phyloP scores from a whole-genome alignment of 2,329 filamentous ascomycete species.

The Chrysoporthe puriensis region DNA sequence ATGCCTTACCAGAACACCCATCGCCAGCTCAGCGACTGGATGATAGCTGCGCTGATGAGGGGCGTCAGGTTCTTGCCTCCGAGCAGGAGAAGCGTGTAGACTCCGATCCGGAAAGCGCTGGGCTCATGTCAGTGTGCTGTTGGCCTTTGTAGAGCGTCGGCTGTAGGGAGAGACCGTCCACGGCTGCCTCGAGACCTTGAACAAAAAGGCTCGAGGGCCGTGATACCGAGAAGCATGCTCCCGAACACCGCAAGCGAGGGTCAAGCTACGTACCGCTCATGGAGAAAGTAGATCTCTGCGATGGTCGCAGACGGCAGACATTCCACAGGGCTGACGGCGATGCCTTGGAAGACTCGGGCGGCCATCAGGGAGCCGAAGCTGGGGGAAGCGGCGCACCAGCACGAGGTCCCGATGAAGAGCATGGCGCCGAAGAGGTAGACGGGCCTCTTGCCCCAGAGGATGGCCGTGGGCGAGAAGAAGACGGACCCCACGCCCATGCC shows the following conservation, averaged over 20 bases:
- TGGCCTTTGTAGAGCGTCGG: too few relatives aligned
- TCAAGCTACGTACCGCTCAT: slow-evolving; percentile 62
- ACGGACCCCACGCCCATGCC: slow-evolving; percentile 86
- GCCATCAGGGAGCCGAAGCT: slow-evolving; percentile 78
- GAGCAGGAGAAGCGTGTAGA: slow-evolving; percentile 87
- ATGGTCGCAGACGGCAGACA: slow-evolving; percentile 92
- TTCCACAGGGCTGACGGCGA: slow-evolving; percentile 88
- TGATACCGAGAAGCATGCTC: too few relatives aligned
- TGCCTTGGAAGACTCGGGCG: slow-evolving; percentile 83
- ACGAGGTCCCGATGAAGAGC: slow-evolving; percentile 73
- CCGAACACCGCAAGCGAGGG: too few relatives aligned
- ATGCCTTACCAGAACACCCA: slow-evolving; percentile 80
- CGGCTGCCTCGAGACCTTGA: too few relatives aligned
- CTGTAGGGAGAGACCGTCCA: background rate
- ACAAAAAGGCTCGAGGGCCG: too few relatives aligned
- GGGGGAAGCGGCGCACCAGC: slow-evolving; percentile 88
- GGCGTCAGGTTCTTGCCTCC: slow-evolving; percentile 92
- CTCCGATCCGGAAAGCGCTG: slow-evolving; percentile 81
- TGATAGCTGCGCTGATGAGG: slow-evolving; percentile 82
- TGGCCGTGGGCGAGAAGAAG: slow-evolving; percentile 85
- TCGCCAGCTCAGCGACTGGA: slow-evolving; percentile 78
- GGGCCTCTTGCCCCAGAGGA: slow-evolving; percentile 86
- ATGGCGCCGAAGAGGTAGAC: slow-evolving; percentile 81
- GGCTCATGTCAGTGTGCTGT: background rate
- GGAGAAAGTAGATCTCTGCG: slow-evolving; percentile 94